Evolutionary conservation across 1,284 basidiomycete species (phyloP).

Genomic region (Coniophora puteana): DNA sequence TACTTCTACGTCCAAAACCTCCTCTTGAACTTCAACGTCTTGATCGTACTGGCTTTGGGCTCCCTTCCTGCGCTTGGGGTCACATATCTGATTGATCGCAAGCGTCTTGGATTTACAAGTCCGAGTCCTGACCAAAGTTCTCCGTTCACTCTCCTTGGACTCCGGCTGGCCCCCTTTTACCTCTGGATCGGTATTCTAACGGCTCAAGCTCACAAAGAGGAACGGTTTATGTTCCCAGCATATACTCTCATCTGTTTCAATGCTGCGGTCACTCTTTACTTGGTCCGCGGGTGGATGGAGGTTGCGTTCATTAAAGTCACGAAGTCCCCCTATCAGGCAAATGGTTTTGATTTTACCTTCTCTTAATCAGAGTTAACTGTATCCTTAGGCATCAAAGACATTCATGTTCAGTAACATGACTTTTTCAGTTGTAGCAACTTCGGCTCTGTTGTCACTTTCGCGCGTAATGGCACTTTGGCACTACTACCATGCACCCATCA

Average conservation of each 20-base stretch:
- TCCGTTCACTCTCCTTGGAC: constrained; percentile 70
- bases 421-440: constrained; percentile 60
- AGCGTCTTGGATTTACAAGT: constrained; percentile 69
- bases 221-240: constrained; percentile 95
- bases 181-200: constrained; percentile 83
- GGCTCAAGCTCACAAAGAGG: constrained; percentile 92
- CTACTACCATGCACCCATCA: constrained; percentile 91
- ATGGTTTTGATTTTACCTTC: constrained; percentile 21
- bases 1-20: constrained; percentile 85
- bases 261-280: constrained; percentile 82
- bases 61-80: constrained; percentile 79
- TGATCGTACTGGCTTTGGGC: constrained; percentile 76
- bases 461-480: constrained; percentile 80
- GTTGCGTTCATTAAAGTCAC: constrained; percentile 69
- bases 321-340: constrained; percentile 79
- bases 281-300: constrained; percentile 85
- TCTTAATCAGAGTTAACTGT: constrained; percentile 8
- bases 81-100: constrained; percentile 73
- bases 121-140: constrained; percentile 61
- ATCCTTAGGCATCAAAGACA: constrained; percentile 67
- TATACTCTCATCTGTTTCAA: constrained; percentile 95
- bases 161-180: constrained; percentile 85
- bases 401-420: constrained; percentile 77
- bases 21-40: constrained; percentile 89
- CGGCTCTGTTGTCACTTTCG: constrained; percentile 70